Conservation (phyloP, 2,329 filamentous ascomycete species). For the Chaetoscypha palmicola region DNA sequence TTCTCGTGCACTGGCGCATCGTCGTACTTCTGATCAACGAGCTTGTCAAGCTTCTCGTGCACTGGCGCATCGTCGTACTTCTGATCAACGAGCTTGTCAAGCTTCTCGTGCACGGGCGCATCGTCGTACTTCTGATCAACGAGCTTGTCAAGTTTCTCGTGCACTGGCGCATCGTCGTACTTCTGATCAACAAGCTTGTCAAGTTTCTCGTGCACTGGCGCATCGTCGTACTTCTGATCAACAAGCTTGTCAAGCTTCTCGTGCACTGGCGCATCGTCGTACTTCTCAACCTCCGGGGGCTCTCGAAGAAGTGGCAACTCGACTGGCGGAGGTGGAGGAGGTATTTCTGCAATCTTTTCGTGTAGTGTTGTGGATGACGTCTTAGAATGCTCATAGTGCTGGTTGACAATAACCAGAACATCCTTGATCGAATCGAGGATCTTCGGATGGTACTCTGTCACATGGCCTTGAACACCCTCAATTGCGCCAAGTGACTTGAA, state of each 20-base stretch:
- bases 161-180: conserved; percentile 56
- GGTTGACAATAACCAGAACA: conserved; percentile 71
- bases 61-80: conserved; percentile 54
- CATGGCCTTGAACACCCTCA: conserved; percentile 68
- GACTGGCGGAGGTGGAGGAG: conserved; percentile 37
- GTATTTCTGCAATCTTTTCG: conserved; percentile 49
- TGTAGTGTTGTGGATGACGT: conserved; percentile 50
- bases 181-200: conserved; percentile 77
- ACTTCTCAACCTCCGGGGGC: conserved; percentile 43
- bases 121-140: conserved; percentile 61
- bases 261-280: conserved; percentile 55
- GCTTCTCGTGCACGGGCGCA: conserved; percentile 49
- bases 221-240: conserved; percentile 56
- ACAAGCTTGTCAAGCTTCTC: conserved; percentile 53
- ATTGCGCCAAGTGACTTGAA: conserved; percentile 67
- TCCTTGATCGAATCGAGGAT: conserved; percentile 82
- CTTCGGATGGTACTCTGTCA: conserved; percentile 80
- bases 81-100: conserved; percentile 53
- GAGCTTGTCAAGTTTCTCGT: conserved; percentile 50
- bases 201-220: conserved; percentile 66
- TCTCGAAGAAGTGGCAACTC: conserved; percentile 52
- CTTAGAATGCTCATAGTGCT: conserved; percentile 86
- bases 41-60: conserved; percentile 49
- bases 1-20: conserved; percentile 54
- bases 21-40: conserved; percentile 66